Evolutionary conservation across 495 filamentous ascomycete genomes (phyloP).

Genomic region (Talaromyces borbonicus): DNA sequence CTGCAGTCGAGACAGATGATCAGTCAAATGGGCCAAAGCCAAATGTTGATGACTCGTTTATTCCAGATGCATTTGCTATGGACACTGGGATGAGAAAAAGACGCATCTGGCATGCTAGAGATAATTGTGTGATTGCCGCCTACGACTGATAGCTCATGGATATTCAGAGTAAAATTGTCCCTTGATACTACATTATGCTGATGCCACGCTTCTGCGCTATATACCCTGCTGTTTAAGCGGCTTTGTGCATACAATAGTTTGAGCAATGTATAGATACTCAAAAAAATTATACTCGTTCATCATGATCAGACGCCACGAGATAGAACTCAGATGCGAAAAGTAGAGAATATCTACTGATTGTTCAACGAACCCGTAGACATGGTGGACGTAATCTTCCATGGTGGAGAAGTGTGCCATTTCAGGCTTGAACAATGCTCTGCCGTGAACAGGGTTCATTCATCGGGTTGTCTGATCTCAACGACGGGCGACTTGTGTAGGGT

Average conservation of each 20-base stretch:
- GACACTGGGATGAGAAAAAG: slow-evolving; percentile 49
- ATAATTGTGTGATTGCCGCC: slow-evolving; percentile 54
- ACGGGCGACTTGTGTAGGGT: no score
- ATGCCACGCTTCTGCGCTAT: neutral
- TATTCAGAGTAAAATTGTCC: neutral
- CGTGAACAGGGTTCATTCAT: no score
- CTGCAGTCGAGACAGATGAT: slow-evolving; percentile 11
- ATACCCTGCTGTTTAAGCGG: slow-evolving; percentile 5
- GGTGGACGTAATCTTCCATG: no score
- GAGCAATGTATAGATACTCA: neutral
- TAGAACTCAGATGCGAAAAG: no score
- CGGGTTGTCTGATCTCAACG: no score
- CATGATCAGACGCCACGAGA: no score
- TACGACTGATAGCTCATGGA: slow-evolving; percentile 14
- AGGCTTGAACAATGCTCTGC: no score
- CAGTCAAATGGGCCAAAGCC: slow-evolving; percentile 12
- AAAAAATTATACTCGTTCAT: neutral
- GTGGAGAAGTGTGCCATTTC: no score
- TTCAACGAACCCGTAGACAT: no score
- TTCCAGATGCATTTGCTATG: slow-evolving; percentile 41
- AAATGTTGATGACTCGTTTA: slow-evolving; percentile 30
- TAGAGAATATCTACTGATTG: no score
- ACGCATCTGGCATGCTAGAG: slow-evolving; percentile 62
- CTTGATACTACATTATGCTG: neutral
- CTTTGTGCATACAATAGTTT: neutral